Evolutionary conservation across 345 rosid species (phyloP).

Genomic region (Citrus medica): DNA sequence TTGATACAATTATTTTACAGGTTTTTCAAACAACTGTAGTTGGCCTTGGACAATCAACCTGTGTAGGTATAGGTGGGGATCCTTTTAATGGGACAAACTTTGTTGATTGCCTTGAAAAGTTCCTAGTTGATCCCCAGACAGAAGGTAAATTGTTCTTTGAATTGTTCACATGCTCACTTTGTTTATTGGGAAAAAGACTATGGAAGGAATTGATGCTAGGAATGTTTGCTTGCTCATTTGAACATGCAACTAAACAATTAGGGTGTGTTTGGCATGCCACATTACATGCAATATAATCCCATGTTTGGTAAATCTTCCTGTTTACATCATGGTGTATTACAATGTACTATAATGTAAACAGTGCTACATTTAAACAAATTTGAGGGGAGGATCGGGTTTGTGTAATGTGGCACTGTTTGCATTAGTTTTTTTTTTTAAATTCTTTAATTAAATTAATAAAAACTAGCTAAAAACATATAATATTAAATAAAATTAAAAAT

Average conservation of each 20-base stretch:
- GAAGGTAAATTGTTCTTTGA: constrained; percentile 56
- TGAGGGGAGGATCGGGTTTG: too few species aligned
- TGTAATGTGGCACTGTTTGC: too few species aligned
- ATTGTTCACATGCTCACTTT: neutral
- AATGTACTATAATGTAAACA: too few species aligned
- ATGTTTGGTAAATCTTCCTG: too few species aligned
- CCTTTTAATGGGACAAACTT: constrained; percentile 98
- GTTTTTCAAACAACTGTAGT: constrained; percentile 97
- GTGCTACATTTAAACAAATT: too few species aligned
- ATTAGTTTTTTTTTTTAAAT: too few species aligned
- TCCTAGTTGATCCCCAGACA: constrained; percentile 87
- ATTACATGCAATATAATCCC: too few species aligned
- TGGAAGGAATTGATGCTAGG: neutral
- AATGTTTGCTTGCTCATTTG: neutral
- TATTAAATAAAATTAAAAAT: too few species aligned
- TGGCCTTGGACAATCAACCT: constrained; percentile 92
- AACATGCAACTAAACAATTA: neutral
- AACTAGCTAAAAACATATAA: too few species aligned
- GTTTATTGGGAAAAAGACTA: neutral
- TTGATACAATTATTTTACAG: constrained; percentile 27
- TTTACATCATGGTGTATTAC: too few species aligned
- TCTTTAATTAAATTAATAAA: too few species aligned
- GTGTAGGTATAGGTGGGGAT: constrained; percentile 96
- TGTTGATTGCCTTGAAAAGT: constrained; percentile 84
- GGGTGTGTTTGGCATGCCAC: too few species aligned